Evolutionary conservation across 176 grass and related monocot genomes (phyloP).

Genomic region (Poa pratensis): DNA sequence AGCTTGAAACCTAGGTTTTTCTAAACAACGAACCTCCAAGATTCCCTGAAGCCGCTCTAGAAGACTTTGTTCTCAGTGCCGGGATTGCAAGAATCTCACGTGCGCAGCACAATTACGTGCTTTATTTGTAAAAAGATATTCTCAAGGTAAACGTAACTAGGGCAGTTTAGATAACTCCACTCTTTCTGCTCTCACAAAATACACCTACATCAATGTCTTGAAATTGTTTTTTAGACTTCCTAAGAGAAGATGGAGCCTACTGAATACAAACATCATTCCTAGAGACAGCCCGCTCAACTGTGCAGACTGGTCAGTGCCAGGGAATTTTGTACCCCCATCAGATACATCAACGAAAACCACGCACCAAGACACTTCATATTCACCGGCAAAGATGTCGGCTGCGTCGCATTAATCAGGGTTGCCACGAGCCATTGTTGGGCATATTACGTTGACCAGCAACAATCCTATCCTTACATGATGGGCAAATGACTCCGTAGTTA

Average conservation of each 20-base stretch:
- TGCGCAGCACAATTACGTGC: background rate
- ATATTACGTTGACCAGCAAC: slow-evolving; percentile 57
- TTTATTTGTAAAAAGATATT: background rate
- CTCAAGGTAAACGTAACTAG: background rate
- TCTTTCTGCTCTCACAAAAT: background rate
- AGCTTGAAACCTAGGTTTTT: background rate
- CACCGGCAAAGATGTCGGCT: background rate
- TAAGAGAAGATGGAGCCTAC: slow-evolving; percentile 21
- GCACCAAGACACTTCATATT: background rate
- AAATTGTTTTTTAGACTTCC: background rate
- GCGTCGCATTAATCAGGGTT: slow-evolving; percentile 31
- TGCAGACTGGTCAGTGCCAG: background rate
- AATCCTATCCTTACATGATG: slow-evolving; percentile 67
- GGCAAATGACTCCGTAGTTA: slow-evolving; percentile 76
- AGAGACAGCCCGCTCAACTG: slow-evolving; percentile 11
- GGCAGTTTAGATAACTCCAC: background rate
- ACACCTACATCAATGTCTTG: background rate
- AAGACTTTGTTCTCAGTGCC: background rate
- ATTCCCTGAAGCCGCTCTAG: background rate
- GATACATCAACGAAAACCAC: background rate
- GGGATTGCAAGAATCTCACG: background rate
- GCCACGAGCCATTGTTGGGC: slow-evolving; percentile 48
- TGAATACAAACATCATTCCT: slow-evolving; percentile 23
- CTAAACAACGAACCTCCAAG: background rate
- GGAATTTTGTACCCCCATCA: background rate